phyloP scores from a whole-genome alignment of 2,329 filamentous ascomycete genomes.

The Elsinoe arachidis region DNA sequence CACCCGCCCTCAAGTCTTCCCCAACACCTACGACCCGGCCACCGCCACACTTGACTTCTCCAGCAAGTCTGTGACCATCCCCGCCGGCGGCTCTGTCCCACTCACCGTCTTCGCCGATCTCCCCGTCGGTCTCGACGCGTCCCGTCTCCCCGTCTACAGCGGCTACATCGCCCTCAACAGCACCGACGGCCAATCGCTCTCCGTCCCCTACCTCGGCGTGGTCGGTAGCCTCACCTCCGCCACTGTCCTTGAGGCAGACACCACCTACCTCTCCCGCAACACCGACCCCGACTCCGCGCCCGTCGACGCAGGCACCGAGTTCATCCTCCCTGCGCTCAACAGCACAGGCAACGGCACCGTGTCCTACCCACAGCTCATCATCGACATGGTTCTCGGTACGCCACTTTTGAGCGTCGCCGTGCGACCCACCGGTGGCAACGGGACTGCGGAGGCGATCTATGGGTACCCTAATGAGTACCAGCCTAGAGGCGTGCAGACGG shows the following conservation, averaged over 20 bases:
- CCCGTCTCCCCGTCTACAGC: conserved; percentile 15
- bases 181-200: conserved; percentile 22
- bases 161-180: conserved; percentile 24
- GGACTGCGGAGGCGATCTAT: conserved; percentile 13
- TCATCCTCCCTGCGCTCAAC: conserved; percentile 21
- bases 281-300: conserved; percentile 15
- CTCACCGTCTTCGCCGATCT: conserved; percentile 19
- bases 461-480: conserved; percentile 18
- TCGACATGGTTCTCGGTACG: conserved; percentile 20
- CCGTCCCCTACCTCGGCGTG: conserved; percentile 28
- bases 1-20: conserved; percentile 18
- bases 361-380: conserved; percentile 20
- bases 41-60: conserved; percentile 20
- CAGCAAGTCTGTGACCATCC: conserved; percentile 15
- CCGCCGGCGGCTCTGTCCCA: conserved; percentile 18
- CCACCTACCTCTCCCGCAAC: conserved; percentile 20
- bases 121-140: conserved; percentile 18
- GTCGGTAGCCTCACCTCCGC: conserved; percentile 19
- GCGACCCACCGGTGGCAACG: conserved; percentile 10
- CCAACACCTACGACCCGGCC: conserved; percentile 18
- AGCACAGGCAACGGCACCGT: conserved; percentile 17
- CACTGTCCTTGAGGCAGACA: conserved; percentile 21
- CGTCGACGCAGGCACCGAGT: conserved; percentile 15
- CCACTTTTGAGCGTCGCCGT: conserved; percentile 16
- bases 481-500: conserved; percentile 17